phyloP scores from a whole-genome alignment of 495 filamentous ascomycete genomes.

The Hamigera avellanea region DNA sequence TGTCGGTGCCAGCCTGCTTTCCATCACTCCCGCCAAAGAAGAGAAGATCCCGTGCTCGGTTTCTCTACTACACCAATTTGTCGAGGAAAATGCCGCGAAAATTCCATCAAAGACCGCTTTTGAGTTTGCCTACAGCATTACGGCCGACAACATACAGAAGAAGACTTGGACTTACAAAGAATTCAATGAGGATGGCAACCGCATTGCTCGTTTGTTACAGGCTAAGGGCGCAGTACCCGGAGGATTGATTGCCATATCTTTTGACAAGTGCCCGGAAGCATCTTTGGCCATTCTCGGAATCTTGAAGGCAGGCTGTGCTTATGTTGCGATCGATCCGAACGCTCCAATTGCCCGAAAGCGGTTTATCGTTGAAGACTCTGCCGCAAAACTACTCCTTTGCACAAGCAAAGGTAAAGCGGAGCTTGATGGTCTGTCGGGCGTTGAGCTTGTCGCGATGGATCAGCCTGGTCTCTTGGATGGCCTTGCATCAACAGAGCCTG shows the following conservation, averaged over 20 bases:
- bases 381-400: constrained; percentile 39
- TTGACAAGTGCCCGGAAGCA: constrained; percentile 70
- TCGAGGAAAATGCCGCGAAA: constrained; percentile 22
- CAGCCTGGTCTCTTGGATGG: constrained; percentile 13
- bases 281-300: constrained; percentile 69
- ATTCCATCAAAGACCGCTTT: constrained; percentile 10
- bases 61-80: constrained; percentile 25
- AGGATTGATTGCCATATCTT: constrained; percentile 48
- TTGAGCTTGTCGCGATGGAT: constrained; percentile 29
- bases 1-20: constrained; percentile 15
- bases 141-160: constrained; percentile 2
- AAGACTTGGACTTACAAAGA: constrained; percentile 14
- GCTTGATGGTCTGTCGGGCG: constrained; percentile 15
- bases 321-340: constrained; percentile 21
- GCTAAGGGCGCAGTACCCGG: constrained; percentile 3
- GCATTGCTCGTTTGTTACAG: constrained; percentile 9
- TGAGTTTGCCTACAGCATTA: constrained; percentile 9
- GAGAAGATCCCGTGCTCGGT: constrained; percentile 11
- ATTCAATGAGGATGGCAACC: constrained; percentile 12
- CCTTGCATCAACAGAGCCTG: constrained; percentile 12
- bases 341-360: constrained; percentile 49
- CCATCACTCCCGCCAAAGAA: constrained; percentile 39
- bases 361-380: constrained; percentile 56
- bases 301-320: constrained; percentile 44
- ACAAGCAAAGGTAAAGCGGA: constrained; percentile 16